Percentiles rank a stretch among this genome's conserved stretches.
Conservation (phyloP, 2,329 filamentous ascomycete species). For the Fusarium ambrosium region DNA sequence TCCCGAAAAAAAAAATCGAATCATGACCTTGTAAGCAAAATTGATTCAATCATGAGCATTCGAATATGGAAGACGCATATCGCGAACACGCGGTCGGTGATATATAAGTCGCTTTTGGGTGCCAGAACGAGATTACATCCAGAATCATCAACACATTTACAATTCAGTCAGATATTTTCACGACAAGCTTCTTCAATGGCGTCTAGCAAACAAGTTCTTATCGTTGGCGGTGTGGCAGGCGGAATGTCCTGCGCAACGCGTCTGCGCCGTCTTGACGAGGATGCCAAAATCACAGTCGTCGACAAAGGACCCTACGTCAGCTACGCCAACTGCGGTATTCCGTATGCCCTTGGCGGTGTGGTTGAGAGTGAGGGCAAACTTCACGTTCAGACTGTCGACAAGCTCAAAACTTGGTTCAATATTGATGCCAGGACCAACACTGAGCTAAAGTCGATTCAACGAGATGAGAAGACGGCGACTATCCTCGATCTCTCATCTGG, state of each 20-base stretch:
- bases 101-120: not conserved
- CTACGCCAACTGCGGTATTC: constrained; percentile 24
- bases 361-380: constrained; percentile 8
- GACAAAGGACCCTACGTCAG: constrained; percentile 18
- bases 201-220: constrained; percentile 12
- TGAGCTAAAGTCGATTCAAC: constrained; percentile 11
- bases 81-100: not conserved
- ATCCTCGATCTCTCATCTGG: not conserved
- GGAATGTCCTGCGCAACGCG: constrained; percentile 26
- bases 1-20: constrained; percentile 1
- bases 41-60: constrained; percentile 1
- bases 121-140: not conserved
- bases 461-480: not conserved
- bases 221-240: constrained; percentile 22
- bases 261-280: constrained; percentile 18
- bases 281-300: constrained; percentile 15
- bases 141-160: not conserved
- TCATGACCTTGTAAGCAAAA: constrained; percentile 3
- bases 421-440: constrained; percentile 6
- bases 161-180: not conserved
- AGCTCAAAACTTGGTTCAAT: constrained; percentile 19
- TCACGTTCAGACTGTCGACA: constrained; percentile 2
- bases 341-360: constrained; percentile 13
- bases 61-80: constrained; percentile 9
- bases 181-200: constrained; percentile 1